Evolutionary conservation across 1,284 basidiomycete genomes (phyloP), one percentile per base, ranked within the genome.

Genomic region (Garcileccinum viscosum): DNA sequence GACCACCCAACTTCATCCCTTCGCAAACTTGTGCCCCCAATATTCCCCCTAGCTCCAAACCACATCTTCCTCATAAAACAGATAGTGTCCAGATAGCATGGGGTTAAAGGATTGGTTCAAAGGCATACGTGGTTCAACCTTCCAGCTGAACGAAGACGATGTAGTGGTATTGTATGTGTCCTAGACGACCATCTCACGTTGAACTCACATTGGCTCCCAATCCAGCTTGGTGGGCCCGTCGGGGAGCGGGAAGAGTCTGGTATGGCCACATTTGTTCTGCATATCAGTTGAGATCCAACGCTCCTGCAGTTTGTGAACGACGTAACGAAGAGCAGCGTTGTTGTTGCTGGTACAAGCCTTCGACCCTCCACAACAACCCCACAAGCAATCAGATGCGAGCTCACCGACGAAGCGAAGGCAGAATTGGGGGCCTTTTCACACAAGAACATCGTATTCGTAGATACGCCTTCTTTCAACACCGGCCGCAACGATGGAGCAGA

Each of bases 141-240:
- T 66, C 15, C 22, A 63, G 19, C 24, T 72, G 22, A 42, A 22
- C 12, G 22, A 17, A 1, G 68, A 75, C 14, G 74, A 75, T 30
- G 44, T 77, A 7, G 76, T 72, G 5, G 69, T 75, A 42, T 75
- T 78, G 74, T 75, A 11, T 24, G 76, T 64, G 27, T 64, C 32
- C 14, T 2, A n/a, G 17, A 19, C 38, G 1, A 0, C 30, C 14
- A 7, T 59, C n/a, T 15, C 5, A 17, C 7, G 3, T 33, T 47
- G 24, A 11, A 6, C 63, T 11, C 3, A 3, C 6, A 24, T 67
- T 78, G 19, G 77, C 66, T 40, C n/a, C 14, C 3, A 24, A 27
- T 47, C 4, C 4, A 78, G 74, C 42, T 14, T 78, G 9, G 69
- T 76, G 1, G 74, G 74, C 15, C 75, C 76, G 53, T 62, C 76